Percentiles rank a stretch among this genome's conserved stretches.
Evolutionary conservation across 2,329 filamentous ascomycete genomes (phyloP).

Genomic region (Colletotrichum sp.): DNA sequence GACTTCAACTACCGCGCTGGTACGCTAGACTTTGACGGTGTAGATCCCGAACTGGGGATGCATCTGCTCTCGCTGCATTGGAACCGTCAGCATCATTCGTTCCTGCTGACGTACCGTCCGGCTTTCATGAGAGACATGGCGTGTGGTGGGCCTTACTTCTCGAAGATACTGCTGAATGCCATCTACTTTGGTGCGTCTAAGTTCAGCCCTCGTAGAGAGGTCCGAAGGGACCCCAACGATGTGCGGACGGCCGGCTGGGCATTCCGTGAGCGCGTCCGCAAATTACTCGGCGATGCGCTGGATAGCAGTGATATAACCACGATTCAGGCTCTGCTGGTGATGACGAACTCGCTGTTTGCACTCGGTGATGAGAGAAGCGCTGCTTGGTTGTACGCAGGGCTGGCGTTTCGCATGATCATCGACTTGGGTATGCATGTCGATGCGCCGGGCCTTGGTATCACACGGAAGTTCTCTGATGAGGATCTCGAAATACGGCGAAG

Average conservation of each 20-base stretch:
- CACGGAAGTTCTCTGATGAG: conserved; percentile 44
- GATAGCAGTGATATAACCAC: conserved; percentile 58
- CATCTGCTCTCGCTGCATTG: conserved; percentile 56
- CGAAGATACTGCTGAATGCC: conserved; percentile 59
- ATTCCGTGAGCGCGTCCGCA: conserved; percentile 49
- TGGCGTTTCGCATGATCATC: conserved; percentile 60
- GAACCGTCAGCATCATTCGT: conserved; percentile 57
- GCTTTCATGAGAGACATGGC: conserved; percentile 60
- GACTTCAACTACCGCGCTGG: conserved; percentile 48
- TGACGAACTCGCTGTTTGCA: conserved; percentile 56
- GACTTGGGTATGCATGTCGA: conserved; percentile 60
- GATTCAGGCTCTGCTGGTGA: conserved; percentile 57
- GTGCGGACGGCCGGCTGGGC: conserved; percentile 52
- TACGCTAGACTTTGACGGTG: conserved; percentile 60
- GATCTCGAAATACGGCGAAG: conserved; percentile 49
- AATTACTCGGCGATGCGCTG: conserved; percentile 49
- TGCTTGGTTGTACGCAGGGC: conserved; percentile 63
- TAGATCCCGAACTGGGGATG: conserved; percentile 56
- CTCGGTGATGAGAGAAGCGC: conserved; percentile 54
- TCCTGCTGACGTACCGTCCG: conserved; percentile 55
- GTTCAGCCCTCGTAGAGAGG: conserved; percentile 48
- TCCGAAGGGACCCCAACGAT: conserved; percentile 50
- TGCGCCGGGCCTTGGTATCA: conserved; percentile 32
- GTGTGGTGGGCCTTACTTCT: conserved; percentile 59
- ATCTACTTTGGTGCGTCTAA: conserved; percentile 54